Evolutionary conservation across 2,329 filamentous ascomycete genomes (phyloP), one percentile per base, ranked within the genome.

Genomic region (Xylaria sp.): DNA sequence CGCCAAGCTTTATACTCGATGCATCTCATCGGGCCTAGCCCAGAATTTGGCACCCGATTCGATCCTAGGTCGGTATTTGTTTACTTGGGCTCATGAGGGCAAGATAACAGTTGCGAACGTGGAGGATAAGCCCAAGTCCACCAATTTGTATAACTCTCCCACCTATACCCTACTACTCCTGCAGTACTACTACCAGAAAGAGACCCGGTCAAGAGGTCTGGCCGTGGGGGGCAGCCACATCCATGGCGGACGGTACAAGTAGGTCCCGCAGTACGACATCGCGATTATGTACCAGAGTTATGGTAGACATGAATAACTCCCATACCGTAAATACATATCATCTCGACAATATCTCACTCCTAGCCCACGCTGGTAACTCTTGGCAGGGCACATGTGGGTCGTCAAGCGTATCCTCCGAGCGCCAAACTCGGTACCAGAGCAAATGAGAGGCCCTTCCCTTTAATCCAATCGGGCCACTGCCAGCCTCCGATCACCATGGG

Each of bases 391-490:
- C 31, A 55, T 28, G 51, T 50, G 61, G 66, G 52, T 64, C 41
- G 31, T 64, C 46, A 20, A 64, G 41, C 18, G 18, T 46, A 46
- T 59, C 51, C 50, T 51, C 59, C 41, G 54, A 65, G 67, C 57
- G 57, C 68, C 65, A 70, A 70, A 62, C 46, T 65, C 65, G 52
- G 61, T 57, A 65, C 57, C 52, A 23, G 28, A 59, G 61, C 44
- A 39, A 39, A 50, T 54, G 23, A 65, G 65, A 58, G 25, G 28
- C 28, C 15, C 41, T 0, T 23, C 44, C 41, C 41, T 15, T 61
- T 34, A 34, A 37, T 65, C 65, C 68, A 70, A 70, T 70, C 68
- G 65, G 68, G 65, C 65, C 65, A 63, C 61, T 67, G 46, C 65
- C 65, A 62, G 57, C 57, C 68, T 55, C 41, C 44, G 54, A 64